A percentile compares a stretch with the other conserved stretches of the same genome.
These are phyloP conservation scores for Penicillium manginii DNA, from an alignment of 495 filamentous ascomycete genomes.

Conservation along the genomic window DNA sequence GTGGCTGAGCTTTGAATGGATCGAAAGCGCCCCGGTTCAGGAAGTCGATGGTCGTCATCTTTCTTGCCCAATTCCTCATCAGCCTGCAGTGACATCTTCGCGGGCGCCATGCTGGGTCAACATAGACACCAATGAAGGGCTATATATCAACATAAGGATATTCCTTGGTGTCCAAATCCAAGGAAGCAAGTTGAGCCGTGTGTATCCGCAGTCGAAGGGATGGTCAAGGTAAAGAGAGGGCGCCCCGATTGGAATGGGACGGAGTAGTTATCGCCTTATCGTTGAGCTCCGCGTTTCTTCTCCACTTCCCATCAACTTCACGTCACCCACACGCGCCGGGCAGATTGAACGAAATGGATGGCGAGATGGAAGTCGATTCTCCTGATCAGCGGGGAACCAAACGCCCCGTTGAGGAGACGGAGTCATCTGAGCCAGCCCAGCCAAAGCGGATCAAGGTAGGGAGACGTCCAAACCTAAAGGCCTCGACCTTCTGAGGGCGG, in stretches of 20 bases:
- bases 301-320: conserved; percentile 26
- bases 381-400: conserved; percentile 61
- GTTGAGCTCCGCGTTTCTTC: conserved; percentile 18
- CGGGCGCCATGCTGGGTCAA: conserved; percentile 41
- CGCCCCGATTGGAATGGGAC: background rate
- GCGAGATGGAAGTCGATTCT: conserved; percentile 50
- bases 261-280: conserved; percentile 28
- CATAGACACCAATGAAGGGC: conserved; percentile 13
- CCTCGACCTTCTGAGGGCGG: background rate
- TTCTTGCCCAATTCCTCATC: conserved; percentile 75
- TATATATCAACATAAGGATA: background rate
- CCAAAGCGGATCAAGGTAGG: conserved; percentile 70
- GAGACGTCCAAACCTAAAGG: background rate
- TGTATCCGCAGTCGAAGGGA: background rate
- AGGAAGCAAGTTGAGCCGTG: background rate
- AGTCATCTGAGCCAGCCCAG: conserved; percentile 34
- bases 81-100: conserved; percentile 49
- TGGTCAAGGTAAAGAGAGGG: background rate
- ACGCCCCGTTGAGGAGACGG: conserved; percentile 59
- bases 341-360: conserved; percentile 37
- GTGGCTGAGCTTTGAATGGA: conserved; percentile 34
- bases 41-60: conserved; percentile 63
- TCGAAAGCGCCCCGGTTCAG: conserved; percentile 25
- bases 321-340: conserved; percentile 16
- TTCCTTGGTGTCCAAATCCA: background rate